These are phyloP conservation scores for Posidonia oceanica DNA, from an alignment of 116 monocot species.

Conservation along the genomic window DNA sequence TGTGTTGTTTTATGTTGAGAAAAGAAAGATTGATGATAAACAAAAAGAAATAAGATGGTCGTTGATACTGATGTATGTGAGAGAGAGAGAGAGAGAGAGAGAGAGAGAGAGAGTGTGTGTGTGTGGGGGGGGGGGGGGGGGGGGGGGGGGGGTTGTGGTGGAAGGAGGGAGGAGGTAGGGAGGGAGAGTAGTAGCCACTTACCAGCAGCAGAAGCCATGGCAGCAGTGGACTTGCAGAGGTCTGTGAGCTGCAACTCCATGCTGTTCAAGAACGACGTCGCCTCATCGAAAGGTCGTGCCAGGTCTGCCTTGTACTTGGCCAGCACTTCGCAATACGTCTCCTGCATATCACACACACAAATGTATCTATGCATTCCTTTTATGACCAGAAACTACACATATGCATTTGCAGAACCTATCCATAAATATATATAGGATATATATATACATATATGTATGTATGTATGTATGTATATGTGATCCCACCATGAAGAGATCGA, in stretches of 20 bases:
- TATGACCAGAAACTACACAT: neutral
- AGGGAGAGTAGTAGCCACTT: too few species aligned
- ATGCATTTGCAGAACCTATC: too few species aligned
- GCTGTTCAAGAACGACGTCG: constrained; percentile 16
- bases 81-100: too few species aligned
- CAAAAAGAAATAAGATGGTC: neutral
- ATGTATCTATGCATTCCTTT: neutral
- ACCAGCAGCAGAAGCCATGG: neutral
- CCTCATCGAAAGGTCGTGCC: constrained; percentile 24
- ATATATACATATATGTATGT: neutral
- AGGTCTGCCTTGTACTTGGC: constrained; percentile 29
- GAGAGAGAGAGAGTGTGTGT: too few species aligned
- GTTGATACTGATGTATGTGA: neutral
- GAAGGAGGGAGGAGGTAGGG: neutral
- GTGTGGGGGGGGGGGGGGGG: too few species aligned
- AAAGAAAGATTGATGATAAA: neutral
- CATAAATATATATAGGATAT: too few species aligned
- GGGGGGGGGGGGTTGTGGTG: too few species aligned
- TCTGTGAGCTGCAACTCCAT: constrained; percentile 23
- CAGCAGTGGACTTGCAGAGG: constrained; percentile 10
- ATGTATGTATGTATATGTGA: neutral
- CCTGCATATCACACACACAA: constrained; percentile 7
- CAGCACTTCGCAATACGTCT: constrained; percentile 27
- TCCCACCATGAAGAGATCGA: constrained; percentile 63
- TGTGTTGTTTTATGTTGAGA: too few species aligned